Percentiles rank a stretch among this genome's conserved stretches.
Conservation (phyloP, 2,329 filamentous ascomycete species). For the Coniochaeta sp. region DNA sequence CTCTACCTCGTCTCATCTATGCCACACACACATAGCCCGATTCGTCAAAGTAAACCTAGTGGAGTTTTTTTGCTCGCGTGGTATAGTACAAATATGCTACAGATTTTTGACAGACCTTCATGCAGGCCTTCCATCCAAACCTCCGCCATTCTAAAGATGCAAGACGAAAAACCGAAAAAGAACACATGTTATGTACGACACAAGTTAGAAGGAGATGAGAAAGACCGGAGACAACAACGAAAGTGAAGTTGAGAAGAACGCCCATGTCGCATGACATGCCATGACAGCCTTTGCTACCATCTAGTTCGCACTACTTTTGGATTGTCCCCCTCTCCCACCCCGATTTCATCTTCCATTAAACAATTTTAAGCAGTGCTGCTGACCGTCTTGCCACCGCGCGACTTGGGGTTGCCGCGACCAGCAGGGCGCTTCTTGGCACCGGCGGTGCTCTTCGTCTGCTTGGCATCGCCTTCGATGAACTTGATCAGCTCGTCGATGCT, state of each 20-base stretch:
- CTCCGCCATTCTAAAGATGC: not conserved
- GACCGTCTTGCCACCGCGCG: constrained; percentile 29
- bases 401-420: constrained; percentile 47
- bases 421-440: constrained; percentile 44
- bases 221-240: not conserved
- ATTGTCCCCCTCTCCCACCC: too few relatives aligned
- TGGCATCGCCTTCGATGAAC: constrained; percentile 77
- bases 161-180: not conserved
- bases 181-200: not conserved
- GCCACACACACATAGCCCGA: not conserved
- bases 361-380: constrained; percentile 5
- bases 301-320: too few relatives aligned
- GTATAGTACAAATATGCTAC: not conserved
- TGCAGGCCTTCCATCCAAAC: not conserved
- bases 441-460: constrained; percentile 31
- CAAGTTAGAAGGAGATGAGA: not conserved
- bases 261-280: not conserved
- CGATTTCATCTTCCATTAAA: too few relatives aligned
- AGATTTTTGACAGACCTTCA: not conserved
- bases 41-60: not conserved
- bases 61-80: not conserved
- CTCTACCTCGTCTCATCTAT: not conserved
- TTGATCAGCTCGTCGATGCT: constrained; percentile 90
- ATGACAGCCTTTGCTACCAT: not conserved
- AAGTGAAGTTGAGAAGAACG: not conserved